Percentiles rank a stretch among this genome's conserved stretches.
These are phyloP conservation scores for Fusarium sp. DNA, from an alignment of 2,329 filamentous ascomycete species.

Conservation along the genomic window DNA sequence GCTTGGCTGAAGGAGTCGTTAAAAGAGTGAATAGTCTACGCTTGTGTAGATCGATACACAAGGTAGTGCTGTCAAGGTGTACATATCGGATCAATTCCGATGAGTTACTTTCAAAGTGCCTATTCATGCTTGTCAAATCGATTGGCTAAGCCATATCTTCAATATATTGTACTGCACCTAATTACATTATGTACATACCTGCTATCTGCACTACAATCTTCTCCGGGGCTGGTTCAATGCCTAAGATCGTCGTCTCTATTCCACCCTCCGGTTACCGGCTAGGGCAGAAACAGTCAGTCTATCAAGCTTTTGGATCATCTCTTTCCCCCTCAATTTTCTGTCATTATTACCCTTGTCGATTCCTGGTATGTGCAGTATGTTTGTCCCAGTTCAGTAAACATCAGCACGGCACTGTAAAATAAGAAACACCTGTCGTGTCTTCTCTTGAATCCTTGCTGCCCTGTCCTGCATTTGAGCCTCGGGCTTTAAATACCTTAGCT, in stretches of 20 bases:
- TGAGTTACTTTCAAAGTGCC: neutral
- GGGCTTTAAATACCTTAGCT: slow-evolving; percentile 30
- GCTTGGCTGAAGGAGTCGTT: neutral
- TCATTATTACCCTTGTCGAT: slow-evolving; percentile 23
- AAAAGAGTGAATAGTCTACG: neutral
- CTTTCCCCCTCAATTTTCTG: slow-evolving; percentile 7
- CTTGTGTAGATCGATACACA: slow-evolving; percentile 1
- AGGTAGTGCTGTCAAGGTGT: slow-evolving; percentile 1
- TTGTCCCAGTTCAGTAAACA: neutral
- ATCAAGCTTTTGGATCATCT: slow-evolving; percentile 10
- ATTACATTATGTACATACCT: neutral
- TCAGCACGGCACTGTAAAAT: neutral
- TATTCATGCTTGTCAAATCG: slow-evolving; percentile 2
- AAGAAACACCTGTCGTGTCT: neutral
- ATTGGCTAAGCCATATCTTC: slow-evolving; percentile 6
- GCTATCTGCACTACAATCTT: neutral
- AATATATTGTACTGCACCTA: neutral
- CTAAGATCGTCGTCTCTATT: neutral
- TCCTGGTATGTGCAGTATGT: neutral
- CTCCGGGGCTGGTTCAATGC: neutral
- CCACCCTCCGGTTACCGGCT: neutral
- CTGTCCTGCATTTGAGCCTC: slow-evolving; percentile 23
- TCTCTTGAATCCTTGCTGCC: slow-evolving; percentile 10
- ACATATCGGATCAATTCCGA: slow-evolving; percentile 23
- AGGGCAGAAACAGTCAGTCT: slow-evolving; percentile 2